phyloP scores from a whole-genome alignment of 306 rosid genomes.

The Dryas octopetala region DNA sequence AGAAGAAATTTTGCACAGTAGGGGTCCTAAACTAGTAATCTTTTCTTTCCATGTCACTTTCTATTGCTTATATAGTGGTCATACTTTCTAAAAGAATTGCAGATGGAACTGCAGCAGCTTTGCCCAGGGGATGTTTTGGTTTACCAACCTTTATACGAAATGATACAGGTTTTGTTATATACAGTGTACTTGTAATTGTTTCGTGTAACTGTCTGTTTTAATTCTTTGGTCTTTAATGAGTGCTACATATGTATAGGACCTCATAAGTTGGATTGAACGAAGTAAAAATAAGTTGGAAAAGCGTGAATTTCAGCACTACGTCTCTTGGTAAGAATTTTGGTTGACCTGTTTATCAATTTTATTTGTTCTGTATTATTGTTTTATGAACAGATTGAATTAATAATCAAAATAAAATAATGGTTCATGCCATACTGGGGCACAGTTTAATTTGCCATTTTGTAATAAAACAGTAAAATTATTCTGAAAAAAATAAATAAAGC shows the following conservation, averaged over 20 bases:
- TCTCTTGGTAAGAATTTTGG: constrained; percentile 61
- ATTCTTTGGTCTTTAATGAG: constrained; percentile 21
- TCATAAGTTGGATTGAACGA: constrained; percentile 78
- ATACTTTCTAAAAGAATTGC: constrained; percentile 59
- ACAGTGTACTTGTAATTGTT: constrained; percentile 18
- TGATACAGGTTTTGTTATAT: constrained; percentile 64
- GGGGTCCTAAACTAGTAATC: constrained; percentile 38
- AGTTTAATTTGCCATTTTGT: not conserved
- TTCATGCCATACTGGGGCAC: not conserved
- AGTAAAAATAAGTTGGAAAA: constrained; percentile 63
- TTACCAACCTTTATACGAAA: constrained; percentile 83
- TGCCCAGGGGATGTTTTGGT: constrained; percentile 50
- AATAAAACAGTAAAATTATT: not conserved
- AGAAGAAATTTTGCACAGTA: constrained; percentile 78
- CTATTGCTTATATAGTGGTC: constrained; percentile 31
- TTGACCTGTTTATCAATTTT: constrained; percentile 8
- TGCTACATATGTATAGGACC: constrained; percentile 54
- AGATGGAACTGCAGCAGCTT: constrained; percentile 71
- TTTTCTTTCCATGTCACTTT: constrained; percentile 21
- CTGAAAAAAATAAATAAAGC: not conserved
- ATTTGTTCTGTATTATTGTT: constrained; percentile 11
- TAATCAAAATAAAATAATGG: not conserved
- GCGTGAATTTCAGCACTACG: constrained; percentile 83
- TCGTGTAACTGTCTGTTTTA: constrained; percentile 12
- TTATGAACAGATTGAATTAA: not conserved